Evolutionary conservation across 2,329 filamentous ascomycete genomes (phyloP), one percentile per base, ranked within the genome.

Genomic region (Phymatotrichopsis omnivora): DNA sequence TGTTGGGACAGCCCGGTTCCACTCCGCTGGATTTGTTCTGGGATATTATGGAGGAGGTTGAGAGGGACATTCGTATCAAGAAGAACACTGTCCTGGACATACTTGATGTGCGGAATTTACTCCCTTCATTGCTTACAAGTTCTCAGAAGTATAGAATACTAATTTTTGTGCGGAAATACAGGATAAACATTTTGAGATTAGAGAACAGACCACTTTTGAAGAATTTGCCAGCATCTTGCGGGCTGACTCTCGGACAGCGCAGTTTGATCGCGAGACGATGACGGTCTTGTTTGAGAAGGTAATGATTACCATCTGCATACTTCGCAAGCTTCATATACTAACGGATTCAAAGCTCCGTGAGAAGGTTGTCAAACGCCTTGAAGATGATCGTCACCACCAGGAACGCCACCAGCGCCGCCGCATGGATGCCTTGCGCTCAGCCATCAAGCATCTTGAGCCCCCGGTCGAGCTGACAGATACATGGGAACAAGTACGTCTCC

Each of bases 31-130:
- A 96, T 59, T 70, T 98, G 5, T 96, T 98, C 68, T 95, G 89
- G 85, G 91, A 98, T 62, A 70, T 87, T 36, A 73, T 96, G 20
- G 91, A 96, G 62, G 86, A 94, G 62, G 86, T 96, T 63, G 89
- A 98, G 60, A 78, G 83, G 47, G 78, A 80, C n/a, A 69, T 95
- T 36, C 80, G 87, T 51, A 79, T 76, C 38, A 80, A 81, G 37
- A 74, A 85, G 51, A 93, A 91, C 61, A 78, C 86, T 60, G 82
- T 93, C 29, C 69, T 91, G 54, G 86, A 94, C 65, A 85, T 91
- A 56, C 72, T 94, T 57, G 84, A 93, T 71, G 85, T 91, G 65
- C 70, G 79, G 68, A 11, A 17, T 30, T 8, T 14, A 31, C 28
- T 12, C n/a, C 3, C 17, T 30, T 39, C n/a, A 34, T 28, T 33